Evolutionary conservation across 495 filamentous ascomycete genomes (phyloP).

Genomic region (Tuber borchii): DNA sequence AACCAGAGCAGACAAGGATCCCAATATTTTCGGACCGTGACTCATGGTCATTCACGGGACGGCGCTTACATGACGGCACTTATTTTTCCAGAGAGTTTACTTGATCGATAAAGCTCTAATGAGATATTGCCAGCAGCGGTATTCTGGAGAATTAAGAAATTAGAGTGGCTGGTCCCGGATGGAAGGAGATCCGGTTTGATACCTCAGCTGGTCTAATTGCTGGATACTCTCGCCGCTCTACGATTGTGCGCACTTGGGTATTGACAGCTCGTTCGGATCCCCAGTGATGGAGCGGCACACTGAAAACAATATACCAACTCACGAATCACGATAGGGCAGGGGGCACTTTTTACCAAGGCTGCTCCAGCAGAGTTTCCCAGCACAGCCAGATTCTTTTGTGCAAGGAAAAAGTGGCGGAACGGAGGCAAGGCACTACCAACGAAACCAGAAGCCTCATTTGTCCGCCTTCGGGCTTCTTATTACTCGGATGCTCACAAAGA

Average conservation of each 20-base stretch:
- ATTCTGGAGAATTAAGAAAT: not conserved
- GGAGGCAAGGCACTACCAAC: not conserved
- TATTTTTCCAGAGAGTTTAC: not conserved
- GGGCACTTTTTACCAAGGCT: constrained; percentile 3
- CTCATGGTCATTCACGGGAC: not conserved
- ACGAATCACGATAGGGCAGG: not conserved
- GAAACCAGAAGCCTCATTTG: not conserved
- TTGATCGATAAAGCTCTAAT: not conserved
- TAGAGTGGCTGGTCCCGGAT: not conserved
- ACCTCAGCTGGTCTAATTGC: not conserved
- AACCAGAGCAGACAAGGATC: not conserved
- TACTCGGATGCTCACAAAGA: not conserved
- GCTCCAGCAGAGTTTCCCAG: not conserved
- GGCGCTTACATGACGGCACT: not conserved
- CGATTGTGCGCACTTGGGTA: not conserved
- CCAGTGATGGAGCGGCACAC: not conserved
- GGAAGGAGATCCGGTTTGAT: not conserved
- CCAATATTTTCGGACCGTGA: constrained; percentile 5
- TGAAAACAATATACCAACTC: not conserved
- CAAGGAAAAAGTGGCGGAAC: not conserved
- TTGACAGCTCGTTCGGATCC: not conserved
- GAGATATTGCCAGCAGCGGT: not conserved
- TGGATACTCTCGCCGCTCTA: not conserved
- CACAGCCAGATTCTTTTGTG: not conserved
- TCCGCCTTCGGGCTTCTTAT: not conserved